Evolutionary conservation across 169 alveolate genomes (phyloP).

Genomic region (Neospora caninum): DNA sequence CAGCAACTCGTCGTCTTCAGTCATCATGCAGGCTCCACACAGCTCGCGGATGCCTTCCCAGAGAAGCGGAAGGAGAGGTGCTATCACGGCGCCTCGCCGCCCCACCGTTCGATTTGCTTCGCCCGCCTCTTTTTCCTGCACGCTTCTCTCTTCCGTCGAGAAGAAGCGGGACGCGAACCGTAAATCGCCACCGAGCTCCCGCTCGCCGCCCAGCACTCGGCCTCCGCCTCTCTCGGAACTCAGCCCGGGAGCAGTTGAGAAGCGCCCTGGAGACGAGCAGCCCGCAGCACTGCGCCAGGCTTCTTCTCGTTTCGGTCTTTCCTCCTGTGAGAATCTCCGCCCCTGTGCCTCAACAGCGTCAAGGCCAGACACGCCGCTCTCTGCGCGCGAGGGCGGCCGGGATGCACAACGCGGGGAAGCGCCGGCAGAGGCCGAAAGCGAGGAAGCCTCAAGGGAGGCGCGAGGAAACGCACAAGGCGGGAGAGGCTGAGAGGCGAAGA

Average conservation of each 20-base stretch:
- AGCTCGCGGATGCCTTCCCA: not conserved
- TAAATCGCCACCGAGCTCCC: not conserved
- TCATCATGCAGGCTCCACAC: not conserved
- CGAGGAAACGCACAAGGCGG: not conserved
- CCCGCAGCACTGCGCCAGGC: too few species aligned
- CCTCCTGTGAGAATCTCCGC: not conserved
- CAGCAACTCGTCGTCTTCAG: slow-evolving; percentile 21
- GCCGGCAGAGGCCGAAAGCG: too few species aligned
- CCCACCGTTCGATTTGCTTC: not conserved
- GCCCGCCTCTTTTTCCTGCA: not conserved
- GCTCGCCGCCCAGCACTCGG: not conserved
- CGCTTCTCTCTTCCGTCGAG: not conserved
- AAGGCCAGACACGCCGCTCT: too few species aligned
- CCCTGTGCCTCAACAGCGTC: too few species aligned
- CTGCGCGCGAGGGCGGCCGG: not conserved
- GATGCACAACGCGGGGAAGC: too few species aligned
- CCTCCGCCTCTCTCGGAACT: not conserved
- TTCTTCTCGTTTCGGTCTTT: not conserved
- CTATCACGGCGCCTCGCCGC: not conserved
- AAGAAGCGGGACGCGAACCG: not conserved
- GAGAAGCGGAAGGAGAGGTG: not conserved
- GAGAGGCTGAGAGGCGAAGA: not conserved
- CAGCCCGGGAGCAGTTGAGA: too few species aligned
- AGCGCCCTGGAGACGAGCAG: too few species aligned
- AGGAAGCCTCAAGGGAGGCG: too few species aligned